Evolutionary conservation across 139 green algal species (phyloP).

Genomic region (Diplosphaera chodatii): DNA sequence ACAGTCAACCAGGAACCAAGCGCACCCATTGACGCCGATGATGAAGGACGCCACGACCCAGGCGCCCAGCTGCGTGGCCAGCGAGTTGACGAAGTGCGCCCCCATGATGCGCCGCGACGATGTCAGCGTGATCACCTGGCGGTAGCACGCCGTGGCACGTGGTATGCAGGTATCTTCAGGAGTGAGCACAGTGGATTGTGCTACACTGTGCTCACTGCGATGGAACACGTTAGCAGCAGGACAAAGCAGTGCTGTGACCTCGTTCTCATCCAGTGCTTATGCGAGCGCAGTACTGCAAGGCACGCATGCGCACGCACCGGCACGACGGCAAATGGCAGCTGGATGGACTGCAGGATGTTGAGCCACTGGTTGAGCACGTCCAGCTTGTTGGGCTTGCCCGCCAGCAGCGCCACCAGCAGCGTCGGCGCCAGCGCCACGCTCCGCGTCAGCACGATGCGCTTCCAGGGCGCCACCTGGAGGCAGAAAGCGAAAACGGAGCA

Average conservation of each 20-base stretch:
- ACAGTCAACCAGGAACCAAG: not conserved
- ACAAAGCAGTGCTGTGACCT: too few relatives aligned
- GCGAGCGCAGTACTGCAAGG: too few relatives aligned
- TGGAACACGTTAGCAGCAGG: too few relatives aligned
- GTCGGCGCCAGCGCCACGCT: slow-evolving; percentile 40
- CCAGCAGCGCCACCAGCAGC: slow-evolving; percentile 34
- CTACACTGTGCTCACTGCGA: too few relatives aligned
- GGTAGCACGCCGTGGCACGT: too few relatives aligned
- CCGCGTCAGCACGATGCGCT: slow-evolving; percentile 40
- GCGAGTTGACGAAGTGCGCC: slow-evolving; percentile 27
- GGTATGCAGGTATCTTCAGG: too few relatives aligned
- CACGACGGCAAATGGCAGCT: slow-evolving; percentile 63
- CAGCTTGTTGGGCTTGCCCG: slow-evolving; percentile 32
- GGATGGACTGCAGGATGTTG: slow-evolving; percentile 54
- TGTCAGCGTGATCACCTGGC: slow-evolving; percentile 51
- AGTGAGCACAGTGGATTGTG: too few relatives aligned
- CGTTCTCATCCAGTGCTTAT: too few relatives aligned
- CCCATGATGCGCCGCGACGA: slow-evolving; percentile 44
- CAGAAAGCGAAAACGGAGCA: too few relatives aligned
- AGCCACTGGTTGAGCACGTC: slow-evolving; percentile 55
- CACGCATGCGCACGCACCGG: slow-evolving; percentile 17
- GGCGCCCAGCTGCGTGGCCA: not conserved
- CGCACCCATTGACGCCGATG: slow-evolving; percentile 35
- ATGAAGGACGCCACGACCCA: slow-evolving; percentile 33
- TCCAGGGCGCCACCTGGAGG: slow-evolving; percentile 6